phyloP scores from a whole-genome alignment of 2,329 filamentous ascomycete species.

The Aschersonia sp. region DNA sequence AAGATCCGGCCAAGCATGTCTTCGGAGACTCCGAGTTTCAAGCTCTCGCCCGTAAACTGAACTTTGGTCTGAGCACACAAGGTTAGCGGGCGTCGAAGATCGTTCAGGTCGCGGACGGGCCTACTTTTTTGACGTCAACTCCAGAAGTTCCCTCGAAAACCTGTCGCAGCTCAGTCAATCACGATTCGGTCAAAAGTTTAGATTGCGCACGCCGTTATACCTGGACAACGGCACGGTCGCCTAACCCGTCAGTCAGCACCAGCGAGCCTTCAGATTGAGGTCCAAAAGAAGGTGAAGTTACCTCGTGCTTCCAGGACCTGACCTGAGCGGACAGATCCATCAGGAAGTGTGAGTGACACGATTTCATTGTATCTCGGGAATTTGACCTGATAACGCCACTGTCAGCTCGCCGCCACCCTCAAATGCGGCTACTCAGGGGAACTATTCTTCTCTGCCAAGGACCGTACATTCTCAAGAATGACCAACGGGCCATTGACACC shows the following conservation, averaged over 20 bases:
- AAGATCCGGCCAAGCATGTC: slow-evolving; percentile 99
- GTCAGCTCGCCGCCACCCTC: slow-evolving; percentile 3
- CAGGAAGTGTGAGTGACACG: slow-evolving; percentile 84
- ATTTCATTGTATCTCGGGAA: slow-evolving; percentile 97
- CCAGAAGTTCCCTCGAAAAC: slow-evolving; percentile 95
- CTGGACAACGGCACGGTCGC: slow-evolving; percentile 89
- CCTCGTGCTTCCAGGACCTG: slow-evolving; percentile 97
- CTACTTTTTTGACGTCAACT: slow-evolving; percentile 97
- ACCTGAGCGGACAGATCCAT: slow-evolving; percentile 85
- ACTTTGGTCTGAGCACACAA: slow-evolving; percentile 61
- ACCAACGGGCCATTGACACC: slow-evolving; percentile 97
- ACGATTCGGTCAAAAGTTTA: background rate
- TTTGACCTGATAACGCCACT: slow-evolving; percentile 58
- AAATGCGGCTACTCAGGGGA: background rate
- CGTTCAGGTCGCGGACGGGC: slow-evolving; percentile 4
- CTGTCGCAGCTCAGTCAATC: slow-evolving; percentile 27
- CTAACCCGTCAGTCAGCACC: slow-evolving; percentile 26
- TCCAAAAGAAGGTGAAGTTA: slow-evolving; percentile 22
- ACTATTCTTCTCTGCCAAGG: background rate
- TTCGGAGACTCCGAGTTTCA: slow-evolving; percentile 98
- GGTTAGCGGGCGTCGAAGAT: slow-evolving; percentile 10
- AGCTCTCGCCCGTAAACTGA: slow-evolving; percentile 89
- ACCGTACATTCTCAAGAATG: slow-evolving; percentile 77
- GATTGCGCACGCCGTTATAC: slow-evolving; percentile 29
- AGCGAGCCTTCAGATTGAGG: too few relatives aligned